Percentiles rank a stretch among this genome's conserved stretches.
Conservation (phyloP, 2,329 filamentous ascomycete genomes). For the Ascochyta koolunga region DNA sequence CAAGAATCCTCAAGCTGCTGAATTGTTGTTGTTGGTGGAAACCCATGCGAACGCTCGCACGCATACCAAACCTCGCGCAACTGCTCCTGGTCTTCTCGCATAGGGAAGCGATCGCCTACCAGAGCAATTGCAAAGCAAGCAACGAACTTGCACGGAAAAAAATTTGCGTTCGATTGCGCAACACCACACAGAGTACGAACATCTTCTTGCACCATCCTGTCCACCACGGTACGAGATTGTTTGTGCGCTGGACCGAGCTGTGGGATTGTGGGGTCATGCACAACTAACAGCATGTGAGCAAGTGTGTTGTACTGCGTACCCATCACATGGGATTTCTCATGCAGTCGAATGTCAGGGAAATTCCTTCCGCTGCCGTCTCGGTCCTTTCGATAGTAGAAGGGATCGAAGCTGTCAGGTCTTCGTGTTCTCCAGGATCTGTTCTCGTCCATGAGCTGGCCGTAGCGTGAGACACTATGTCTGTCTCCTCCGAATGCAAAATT, state of each 20-base stretch:
- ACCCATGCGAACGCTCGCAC: slow-evolving; percentile 42
- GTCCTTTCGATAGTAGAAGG: slow-evolving; percentile 42
- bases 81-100: slow-evolving; percentile 39
- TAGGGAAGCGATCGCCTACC: slow-evolving; percentile 43
- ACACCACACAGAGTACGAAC: slow-evolving; percentile 46
- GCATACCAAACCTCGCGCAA: slow-evolving; percentile 39
- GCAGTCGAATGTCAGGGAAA: slow-evolving; percentile 45
- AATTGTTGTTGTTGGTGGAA: slow-evolving; percentile 42
- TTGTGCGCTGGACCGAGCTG: slow-evolving; percentile 44
- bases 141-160: slow-evolving; percentile 45
- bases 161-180: slow-evolving; percentile 41
- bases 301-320: slow-evolving; percentile 45
- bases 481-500: slow-evolving; percentile 46
- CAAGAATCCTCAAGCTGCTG: slow-evolving; percentile 45
- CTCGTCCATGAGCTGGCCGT: slow-evolving; percentile 41
- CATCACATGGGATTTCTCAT: slow-evolving; percentile 44
- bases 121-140: slow-evolving; percentile 45
- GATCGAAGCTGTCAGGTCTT: slow-evolving; percentile 44
- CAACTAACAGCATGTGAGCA: slow-evolving; percentile 44
- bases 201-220: slow-evolving; percentile 42
- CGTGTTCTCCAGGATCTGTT: slow-evolving; percentile 42
- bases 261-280: slow-evolving; percentile 46
- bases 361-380: slow-evolving; percentile 40
- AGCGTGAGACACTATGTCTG: slow-evolving; percentile 38
- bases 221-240: slow-evolving; percentile 38